Evolutionary conservation across 257 asterid genomes (phyloP).

Genomic region (Mentha longifolia): DNA sequence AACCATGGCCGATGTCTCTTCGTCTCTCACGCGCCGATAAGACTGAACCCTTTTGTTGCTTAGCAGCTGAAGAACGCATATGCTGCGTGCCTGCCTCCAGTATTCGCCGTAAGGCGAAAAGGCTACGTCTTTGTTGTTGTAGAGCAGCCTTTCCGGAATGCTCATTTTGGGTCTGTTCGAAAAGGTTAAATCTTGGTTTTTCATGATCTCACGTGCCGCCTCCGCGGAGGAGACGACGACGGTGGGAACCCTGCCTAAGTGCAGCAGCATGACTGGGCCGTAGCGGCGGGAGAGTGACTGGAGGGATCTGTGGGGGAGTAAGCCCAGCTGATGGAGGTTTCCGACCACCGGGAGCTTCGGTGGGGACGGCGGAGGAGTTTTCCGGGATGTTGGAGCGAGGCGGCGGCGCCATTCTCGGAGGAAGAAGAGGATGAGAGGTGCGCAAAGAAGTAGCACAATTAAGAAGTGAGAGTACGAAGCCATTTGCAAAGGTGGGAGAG

Average conservation of each 20-base stretch:
- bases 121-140: background rate
- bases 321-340: no score
- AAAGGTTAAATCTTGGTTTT: background rate
- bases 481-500: no score
- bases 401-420: no score
- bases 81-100: background rate
- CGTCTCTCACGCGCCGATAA: slow-evolving; percentile 39
- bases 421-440: no score
- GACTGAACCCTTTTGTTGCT: slow-evolving; percentile 52
- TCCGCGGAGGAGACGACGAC: slow-evolving; percentile 49
- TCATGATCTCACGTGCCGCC: slow-evolving; percentile 48
- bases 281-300: no score
- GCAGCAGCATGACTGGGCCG: background rate
- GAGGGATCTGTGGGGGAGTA: no score
- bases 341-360: no score
- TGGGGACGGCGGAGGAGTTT: no score
- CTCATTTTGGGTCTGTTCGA: background rate
- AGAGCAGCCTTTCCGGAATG: background rate
- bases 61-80: slow-evolving; percentile 30
- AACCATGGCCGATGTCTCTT: slow-evolving; percentile 50
- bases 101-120: background rate
- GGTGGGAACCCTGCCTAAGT: slow-evolving; percentile 45
- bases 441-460: no score
- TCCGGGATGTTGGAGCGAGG: no score
- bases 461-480: no score